Conservation (phyloP, 306 rosid genomes). For the Fagus crenata region DNA sequence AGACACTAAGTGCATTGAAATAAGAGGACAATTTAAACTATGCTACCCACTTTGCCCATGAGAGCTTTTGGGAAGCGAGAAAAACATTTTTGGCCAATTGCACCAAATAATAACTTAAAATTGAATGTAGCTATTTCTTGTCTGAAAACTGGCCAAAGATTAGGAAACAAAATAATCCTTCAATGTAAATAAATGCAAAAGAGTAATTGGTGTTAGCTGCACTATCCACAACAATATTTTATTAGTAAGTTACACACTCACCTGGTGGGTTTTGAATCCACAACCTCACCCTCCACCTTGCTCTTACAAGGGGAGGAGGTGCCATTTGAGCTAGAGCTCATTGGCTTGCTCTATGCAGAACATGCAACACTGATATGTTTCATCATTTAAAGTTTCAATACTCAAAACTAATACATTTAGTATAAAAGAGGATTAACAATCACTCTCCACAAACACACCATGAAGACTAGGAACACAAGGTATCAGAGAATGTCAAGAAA, state of each 20-base stretch:
- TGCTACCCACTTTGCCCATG: neutral
- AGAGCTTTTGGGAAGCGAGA: slow-evolving; percentile 4
- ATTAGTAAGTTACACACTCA: too few relatives aligned
- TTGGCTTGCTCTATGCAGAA: neutral
- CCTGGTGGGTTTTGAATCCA: too few relatives aligned
- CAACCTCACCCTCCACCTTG: too few relatives aligned
- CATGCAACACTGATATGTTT: neutral
- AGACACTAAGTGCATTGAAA: neutral
- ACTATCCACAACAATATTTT: neutral
- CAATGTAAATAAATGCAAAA: neutral
- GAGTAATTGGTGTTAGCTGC: neutral
- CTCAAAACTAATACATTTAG: neutral
- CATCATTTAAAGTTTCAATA: neutral
- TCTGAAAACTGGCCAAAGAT: neutral
- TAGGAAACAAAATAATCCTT: neutral
- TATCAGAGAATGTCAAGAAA: neutral
- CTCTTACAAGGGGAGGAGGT: too few relatives aligned
- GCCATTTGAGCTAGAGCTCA: too few relatives aligned
- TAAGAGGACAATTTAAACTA: neutral
- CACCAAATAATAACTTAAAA: neutral
- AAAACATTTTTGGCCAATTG: neutral
- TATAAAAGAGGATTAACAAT: neutral
- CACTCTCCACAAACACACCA: neutral
- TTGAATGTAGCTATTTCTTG: neutral
- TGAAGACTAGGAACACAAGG: neutral